Base-by-base conservation (phyloP, 352 stramenopile species). In the Phytopythium cucurbitacearum region DNA sequence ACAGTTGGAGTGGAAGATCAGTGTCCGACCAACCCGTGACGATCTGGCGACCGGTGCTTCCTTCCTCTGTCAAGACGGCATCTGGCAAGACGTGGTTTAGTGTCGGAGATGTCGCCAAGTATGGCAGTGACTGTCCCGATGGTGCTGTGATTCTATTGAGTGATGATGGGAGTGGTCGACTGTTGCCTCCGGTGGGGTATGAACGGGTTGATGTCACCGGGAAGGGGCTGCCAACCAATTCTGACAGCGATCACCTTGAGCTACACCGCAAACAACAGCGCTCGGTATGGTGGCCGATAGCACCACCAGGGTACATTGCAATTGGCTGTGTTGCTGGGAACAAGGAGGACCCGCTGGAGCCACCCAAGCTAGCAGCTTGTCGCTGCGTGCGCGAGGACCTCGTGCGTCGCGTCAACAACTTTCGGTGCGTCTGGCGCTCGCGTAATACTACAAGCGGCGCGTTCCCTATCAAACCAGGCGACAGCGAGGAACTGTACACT, bases 241-340 rank as follows among this genome's bases (percentile, higher is more conserved):
- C 79, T 0, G 78, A 89, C 32, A 80, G 66, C 16, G 74, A 92
- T 28, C 13, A 54, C 40, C 54, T 62, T 0, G 81, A 92, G 33
- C 88, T 94, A 36, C 75, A 91, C 33, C 77, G 73, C n/a, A 95
- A 95, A 57, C 83, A 95, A 36, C 51, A 90, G 12, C 81, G 85
- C 0, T 93, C 80, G 0, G 51, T 95, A 35, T 95, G 85, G 85
- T 93, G 81, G 79, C 85, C 85, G 6, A 70, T 94, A 35, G 78
- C 85, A 3, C 85, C 85, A 1, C 64, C 80, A 13, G 85, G 84
- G 0, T 95, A 93, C 37, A 73, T 92, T 3, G 67, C 82, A 0
- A 42, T 95, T 35, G 84, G 85, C 0, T 94, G 84, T 38, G 44
- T 95, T 6, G 82, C 82, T 53, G 85, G 84, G 44, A 91, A 56